Evolutionary conservation across 2,329 filamentous ascomycete species (phyloP), one percentile per base, ranked within the genome.

Genomic region (Thielaviopsis ethacetica): DNA sequence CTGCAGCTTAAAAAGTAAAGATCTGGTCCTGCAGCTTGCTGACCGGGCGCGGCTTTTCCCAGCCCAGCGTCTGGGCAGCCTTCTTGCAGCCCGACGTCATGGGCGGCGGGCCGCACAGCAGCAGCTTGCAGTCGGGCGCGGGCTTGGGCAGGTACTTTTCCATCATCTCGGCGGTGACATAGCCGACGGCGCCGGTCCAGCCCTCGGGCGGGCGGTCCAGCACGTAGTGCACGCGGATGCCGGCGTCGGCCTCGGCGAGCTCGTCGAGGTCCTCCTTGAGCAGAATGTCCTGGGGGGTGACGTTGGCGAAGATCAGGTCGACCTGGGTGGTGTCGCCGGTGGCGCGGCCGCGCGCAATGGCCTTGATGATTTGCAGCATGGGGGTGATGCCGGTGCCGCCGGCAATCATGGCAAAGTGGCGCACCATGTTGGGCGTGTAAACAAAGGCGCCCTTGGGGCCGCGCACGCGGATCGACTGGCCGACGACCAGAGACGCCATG

Each of bases 81-180:
- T 97, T 97, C 86, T 98, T 98, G 77, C 97, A 85, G 56, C 90
- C 91, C 67, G 86, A 87, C 64, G 97, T 81, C 93, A 98, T 98
- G 56, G 93, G 93, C 60, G 93, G 93, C 61, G 93, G 93, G 59
- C 93, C 93, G 70, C 93, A 98, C 65, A 97, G 79, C 62, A 97
- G 79, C 66, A 98, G 81, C 82, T 97, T 97, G 75, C 95, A 84
- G 68, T 97, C 91, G 61, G 79, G 75, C 59, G 88, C 87, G 21
- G 93, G 83, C 69, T 87, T 83, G 60, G 93, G 90, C 58, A 97
- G 80, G 71, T 78, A 84, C 78, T 87, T 81, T 84, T 88, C 65
- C 15, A 98, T 91, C 86, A 97, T 96, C 64, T 97, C 91, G 50
- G 84, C 79, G 27, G 91, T 97, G 62, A 97, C 91, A 69, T 95